Base-by-base conservation (phyloP, 106 monocot species). In the Dendrobium officinale region DNA sequence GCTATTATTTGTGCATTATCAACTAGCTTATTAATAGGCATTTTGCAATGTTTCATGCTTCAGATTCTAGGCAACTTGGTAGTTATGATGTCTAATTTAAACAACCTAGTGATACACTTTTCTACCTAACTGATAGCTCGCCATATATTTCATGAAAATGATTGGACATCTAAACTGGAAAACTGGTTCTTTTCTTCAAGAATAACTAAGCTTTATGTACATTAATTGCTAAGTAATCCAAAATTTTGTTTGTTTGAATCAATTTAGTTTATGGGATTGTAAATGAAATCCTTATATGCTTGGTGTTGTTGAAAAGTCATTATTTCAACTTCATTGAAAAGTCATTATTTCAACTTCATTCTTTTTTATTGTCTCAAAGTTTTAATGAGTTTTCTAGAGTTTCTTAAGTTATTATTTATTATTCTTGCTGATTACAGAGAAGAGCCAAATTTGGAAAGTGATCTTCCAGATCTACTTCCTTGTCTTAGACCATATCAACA, bases 401-500 rank as follows among this genome's bases (percentile, higher is more conserved):
- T 43, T 43, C 11, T 42, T 44, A 43, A 43, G 5, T 5, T 44
- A 44, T 18, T 73, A 33, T 24, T 70, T 54, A 27, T 54, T 18
- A 48, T 47, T 18, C 2, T n/a, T 81, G 67, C 67, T 81, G 41
- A 43, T 85, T n/a, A n/a, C 75, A 97, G 97, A 88, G 88, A 91
- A 77, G 92, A 85, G 54, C 88, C 86, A 22, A 73, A 83, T 79
- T 82, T 94, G 55, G 91, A 95, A 75, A 84, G 82, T 67, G 84
- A 88, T 74, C 84, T 95, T 85, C 86, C 88, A 77, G 86, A 89
- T 72, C 85, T 98, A 73, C 85, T 95, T 80, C 91, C 89, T 79
- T 84, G 82, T 44, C 89, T 98, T 79, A 92, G 98, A 82, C 92
- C 95, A 29, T 98, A 98, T 79, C 98, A 98, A 79, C 85, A 73